Evolutionary conservation across 352 stramenopile species (phyloP).

Genomic region (Salisapilia sapeloensis): DNA sequence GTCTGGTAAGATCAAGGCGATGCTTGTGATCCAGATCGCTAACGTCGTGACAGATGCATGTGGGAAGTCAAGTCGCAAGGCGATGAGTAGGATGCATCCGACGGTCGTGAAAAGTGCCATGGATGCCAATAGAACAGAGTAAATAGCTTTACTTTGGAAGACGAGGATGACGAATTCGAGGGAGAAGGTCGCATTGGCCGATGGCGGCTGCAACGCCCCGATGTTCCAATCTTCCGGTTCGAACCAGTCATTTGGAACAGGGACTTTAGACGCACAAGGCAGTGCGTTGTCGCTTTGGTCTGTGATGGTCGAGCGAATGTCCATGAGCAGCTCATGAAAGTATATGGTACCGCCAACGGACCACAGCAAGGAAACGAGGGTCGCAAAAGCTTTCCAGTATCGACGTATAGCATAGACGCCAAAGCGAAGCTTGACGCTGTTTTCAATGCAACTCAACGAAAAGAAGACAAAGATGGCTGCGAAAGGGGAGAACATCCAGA

Average conservation of each 20-base stretch:
- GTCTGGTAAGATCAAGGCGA: slow-evolving; percentile 20
- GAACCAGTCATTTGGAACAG: slow-evolving; percentile 26
- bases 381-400: slow-evolving; percentile 52
- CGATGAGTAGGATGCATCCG: slow-evolving; percentile 44
- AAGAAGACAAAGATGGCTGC: slow-evolving; percentile 37
- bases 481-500: slow-evolving; percentile 49
- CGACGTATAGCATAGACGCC: slow-evolving; percentile 59
- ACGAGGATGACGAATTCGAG: slow-evolving; percentile 48
- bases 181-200: slow-evolving; percentile 28
- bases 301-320: slow-evolving; percentile 17
- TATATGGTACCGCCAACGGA: slow-evolving; percentile 42
- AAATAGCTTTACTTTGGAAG: slow-evolving; percentile 40
- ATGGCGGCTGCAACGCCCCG: slow-evolving; percentile 6
- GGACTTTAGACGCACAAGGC: slow-evolving; percentile 19
- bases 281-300: slow-evolving; percentile 15
- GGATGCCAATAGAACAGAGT: slow-evolving; percentile 43
- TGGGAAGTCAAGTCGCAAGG: slow-evolving; percentile 63
- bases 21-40: slow-evolving; percentile 36
- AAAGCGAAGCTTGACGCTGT: slow-evolving; percentile 42
- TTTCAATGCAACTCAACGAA: slow-evolving; percentile 50
- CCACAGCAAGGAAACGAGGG: slow-evolving; percentile 51
- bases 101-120: slow-evolving; percentile 38
- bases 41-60: slow-evolving; percentile 40
- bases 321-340: slow-evolving; percentile 31
- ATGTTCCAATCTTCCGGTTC: slow-evolving; percentile 14